phyloP scores from a whole-genome alignment of 2,329 filamentous ascomycete species.

The Nigrospora oryzae region DNA sequence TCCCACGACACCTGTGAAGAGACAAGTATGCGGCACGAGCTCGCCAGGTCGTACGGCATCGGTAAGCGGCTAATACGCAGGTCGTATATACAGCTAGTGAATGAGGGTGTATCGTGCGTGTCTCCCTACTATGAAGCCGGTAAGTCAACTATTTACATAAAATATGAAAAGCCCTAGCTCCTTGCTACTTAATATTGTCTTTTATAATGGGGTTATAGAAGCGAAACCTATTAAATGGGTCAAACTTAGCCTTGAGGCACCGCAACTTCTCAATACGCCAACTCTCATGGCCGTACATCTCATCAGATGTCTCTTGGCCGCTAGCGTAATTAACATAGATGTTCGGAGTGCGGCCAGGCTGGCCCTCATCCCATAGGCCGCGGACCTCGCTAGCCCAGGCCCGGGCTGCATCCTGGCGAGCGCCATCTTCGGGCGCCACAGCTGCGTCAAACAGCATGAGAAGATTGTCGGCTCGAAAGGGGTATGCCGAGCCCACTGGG shows the following conservation, averaged over 20 bases:
- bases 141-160: too few relatives aligned
- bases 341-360: slow-evolving; percentile 3
- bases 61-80: too few relatives aligned
- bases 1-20: too few relatives aligned
- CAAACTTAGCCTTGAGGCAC: slow-evolving; percentile 23
- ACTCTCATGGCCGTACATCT: slow-evolving; percentile 12
- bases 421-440: neutral
- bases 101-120: too few relatives aligned
- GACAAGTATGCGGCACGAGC: too few relatives aligned
- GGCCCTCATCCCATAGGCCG: slow-evolving; percentile 10
- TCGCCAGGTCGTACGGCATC: too few relatives aligned
- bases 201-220: slow-evolving; percentile 8
- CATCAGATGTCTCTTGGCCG: slow-evolving; percentile 10
- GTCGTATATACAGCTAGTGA: too few relatives aligned
- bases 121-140: too few relatives aligned
- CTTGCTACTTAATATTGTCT: too few relatives aligned
- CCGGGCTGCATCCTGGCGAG: neutral
- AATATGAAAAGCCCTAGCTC: too few relatives aligned
- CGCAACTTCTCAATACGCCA: slow-evolving; percentile 22
- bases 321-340: slow-evolving; percentile 16
- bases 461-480: slow-evolving; percentile 10
- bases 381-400: slow-evolving; percentile 5
- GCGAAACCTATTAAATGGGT: slow-evolving; percentile 17
- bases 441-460: slow-evolving; percentile 4
- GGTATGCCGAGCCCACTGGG: slow-evolving; percentile 8